Base-by-base conservation (phyloP, 192 early-diverging fungal species). In the Podochytrium sp. region DNA sequence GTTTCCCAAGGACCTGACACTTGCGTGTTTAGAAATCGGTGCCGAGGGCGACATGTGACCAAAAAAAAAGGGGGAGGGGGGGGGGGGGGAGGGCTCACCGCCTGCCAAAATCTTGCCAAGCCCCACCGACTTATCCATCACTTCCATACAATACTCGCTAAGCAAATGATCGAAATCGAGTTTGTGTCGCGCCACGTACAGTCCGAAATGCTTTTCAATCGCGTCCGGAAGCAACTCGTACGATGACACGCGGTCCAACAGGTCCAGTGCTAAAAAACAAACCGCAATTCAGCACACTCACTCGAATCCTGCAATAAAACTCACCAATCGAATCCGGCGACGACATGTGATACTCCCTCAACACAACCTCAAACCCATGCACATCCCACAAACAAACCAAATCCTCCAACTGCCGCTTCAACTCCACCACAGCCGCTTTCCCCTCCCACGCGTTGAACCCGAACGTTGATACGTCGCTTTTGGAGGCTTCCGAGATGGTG, bases 191-290 rank as follows among this genome's bases (percentile, higher is more conserved):
- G 64, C 68, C 2, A 86, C 79, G 58, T 89, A 93, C 0, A 86
- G 89, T 25, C 73, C 40, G 62, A 91, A 86, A 51, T 91, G 87
- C 30, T 78, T 69, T 39, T 76, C 66, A 51, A 91, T 85, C 0
- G 86, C 85, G 2, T 71, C 78, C 10, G 27, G 35, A 16, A 92
- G 74, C 23, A 89, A 80, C 69, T 92, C 90, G 25, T 87, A 80
- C 3, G 90, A 80, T 0, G 81, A 75, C 4, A 85, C 87, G 6
- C 89, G 80, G 61, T 92, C 90, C 30, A 92, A 78, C 30, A 92
- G 65, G 51, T 85, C 81, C 27, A 85, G 73, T 29, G 90, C 85
- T 34, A 81, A n/a, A n/a, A n/a, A n/a, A n/a, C n/a, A n/a, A n/a
- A n/a, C n/a, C n/a, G n/a, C n/a, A n/a, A n/a, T n/a, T n/a, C n/a